phyloP scores from a whole-genome alignment of 495 filamentous ascomycete genomes.

The Trichoderma parareesei region DNA sequence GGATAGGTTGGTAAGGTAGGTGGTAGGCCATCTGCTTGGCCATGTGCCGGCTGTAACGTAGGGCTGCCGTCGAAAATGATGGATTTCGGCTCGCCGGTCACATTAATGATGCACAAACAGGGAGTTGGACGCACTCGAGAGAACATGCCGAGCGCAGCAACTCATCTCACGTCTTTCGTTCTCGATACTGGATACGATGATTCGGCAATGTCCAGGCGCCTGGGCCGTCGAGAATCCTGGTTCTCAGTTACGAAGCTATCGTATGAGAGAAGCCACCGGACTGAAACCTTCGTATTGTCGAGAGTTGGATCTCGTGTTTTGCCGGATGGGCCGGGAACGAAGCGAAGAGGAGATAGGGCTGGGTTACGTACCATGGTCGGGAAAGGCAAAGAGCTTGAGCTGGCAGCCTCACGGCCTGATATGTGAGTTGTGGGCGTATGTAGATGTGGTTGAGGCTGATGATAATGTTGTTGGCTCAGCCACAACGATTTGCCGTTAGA shows the following conservation, averaged over 20 bases:
- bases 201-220: too few relatives aligned
- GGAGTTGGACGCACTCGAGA: too few relatives aligned
- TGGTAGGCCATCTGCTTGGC: neutral
- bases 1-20: too few relatives aligned
- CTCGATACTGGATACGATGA: too few relatives aligned
- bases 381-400: neutral
- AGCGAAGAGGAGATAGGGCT: neutral
- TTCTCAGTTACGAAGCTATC: neutral
- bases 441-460: too few relatives aligned
- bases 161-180: too few relatives aligned
- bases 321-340: neutral
- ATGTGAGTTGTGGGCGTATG: too few relatives aligned
- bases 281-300: neutral
- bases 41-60: neutral
- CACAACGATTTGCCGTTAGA: too few relatives aligned
- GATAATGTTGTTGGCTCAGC: too few relatives aligned
- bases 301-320: neutral
- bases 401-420: neutral
- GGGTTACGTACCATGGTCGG: neutral
- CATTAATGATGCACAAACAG: too few relatives aligned
- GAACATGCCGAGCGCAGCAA: too few relatives aligned
- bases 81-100: neutral
- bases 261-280: neutral
- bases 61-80: neutral
- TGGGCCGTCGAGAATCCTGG: neutral